phyloP scores from a whole-genome alignment of 805 yeast species.

The Candida rishiriensis region DNA sequence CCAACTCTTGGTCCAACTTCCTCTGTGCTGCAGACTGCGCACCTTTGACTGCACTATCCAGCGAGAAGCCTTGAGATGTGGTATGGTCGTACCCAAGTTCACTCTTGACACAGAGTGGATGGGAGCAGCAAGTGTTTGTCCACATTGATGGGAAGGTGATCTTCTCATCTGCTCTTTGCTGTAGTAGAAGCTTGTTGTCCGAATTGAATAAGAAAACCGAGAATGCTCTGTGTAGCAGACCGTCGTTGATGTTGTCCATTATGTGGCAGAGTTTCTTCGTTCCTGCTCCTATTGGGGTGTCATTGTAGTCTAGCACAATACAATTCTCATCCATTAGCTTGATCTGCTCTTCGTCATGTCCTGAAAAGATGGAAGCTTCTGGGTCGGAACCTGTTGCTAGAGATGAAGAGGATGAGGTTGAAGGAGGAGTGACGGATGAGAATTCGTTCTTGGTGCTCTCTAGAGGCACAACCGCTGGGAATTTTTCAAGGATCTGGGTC shows the following conservation, averaged over 20 bases:
- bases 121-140: constrained; percentile 99
- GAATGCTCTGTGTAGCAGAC: constrained; percentile 91
- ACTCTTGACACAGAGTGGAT: constrained; percentile 78
- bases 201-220: constrained; percentile 89
- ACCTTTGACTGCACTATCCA: constrained; percentile 66
- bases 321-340: constrained; percentile 94
- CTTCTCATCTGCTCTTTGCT: constrained; percentile 94
- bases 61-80: constrained; percentile 25
- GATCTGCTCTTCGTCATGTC: constrained; percentile 93
- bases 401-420: constrained; percentile 35
- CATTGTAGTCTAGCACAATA: constrained; percentile 86
- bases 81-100: constrained; percentile 61
- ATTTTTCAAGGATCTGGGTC: constrained; percentile 48
- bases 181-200: constrained; percentile 72
- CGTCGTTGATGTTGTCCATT: constrained; percentile 80
- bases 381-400: constrained; percentile 25
- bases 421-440: constrained; percentile 1
- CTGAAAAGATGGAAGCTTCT: constrained; percentile 54
- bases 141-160: constrained; percentile 96
- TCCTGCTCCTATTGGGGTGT: constrained; percentile 86
- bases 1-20: constrained; percentile 89
- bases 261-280: constrained; percentile 87
- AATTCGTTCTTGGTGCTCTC: constrained; percentile 52
- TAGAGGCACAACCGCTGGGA: constrained; percentile 68
- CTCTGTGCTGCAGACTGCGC: constrained; percentile 87